Base-by-base conservation (phyloP, 192 early-diverging fungal species). In the Haplosporangium gracile region DNA sequence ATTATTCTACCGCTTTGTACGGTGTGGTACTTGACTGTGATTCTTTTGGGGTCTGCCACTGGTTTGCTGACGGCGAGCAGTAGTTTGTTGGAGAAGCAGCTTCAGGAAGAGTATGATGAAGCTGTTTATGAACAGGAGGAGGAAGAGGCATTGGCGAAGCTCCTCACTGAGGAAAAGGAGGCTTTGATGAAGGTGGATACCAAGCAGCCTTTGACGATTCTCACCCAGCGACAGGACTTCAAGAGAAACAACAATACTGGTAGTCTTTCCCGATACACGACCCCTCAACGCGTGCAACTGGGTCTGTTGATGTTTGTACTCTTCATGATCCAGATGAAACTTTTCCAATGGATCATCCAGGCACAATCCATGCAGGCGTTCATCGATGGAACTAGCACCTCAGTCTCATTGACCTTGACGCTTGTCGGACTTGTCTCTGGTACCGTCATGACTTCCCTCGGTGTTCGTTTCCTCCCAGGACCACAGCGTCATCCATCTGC, bases 41-140 rank as follows among this genome's bases (percentile, higher is more conserved):
- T 75, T 16, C 51, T 78, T 38, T 24, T 85, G 29, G 83, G 83
- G 15, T 32, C 68, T 34, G 55, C 78, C 4, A 85, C 83, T 7
- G 83, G 83, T n/a, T 36, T 85, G 6, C 57, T 85, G 83, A 74
- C 78, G 24, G 57, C 75, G 15, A 73, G 78, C 34, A 80, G 78
- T 68, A 74, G 68, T 57, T 15, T 65, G n/a, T 29, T 85, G 75
- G 83, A 85, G 68, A 68, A 39, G 2, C 74, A 75, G 5, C 70
- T 85, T 22, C 40, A 60, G 2, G 2, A 38, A 1, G 73, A 57
- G 2, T 77, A 70, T 47, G 22, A 74, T 5, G 53, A 73, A 8
- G 55, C 75, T 7, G 16, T 13, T 20, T 51, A 22, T 51, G 49
- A 51, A 22, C 45, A 51, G 40, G 32, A 65, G 22, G 57, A 74